phyloP scores from a whole-genome alignment of 352 stramenopile genomes.

The Globisporangium paddicum region DNA sequence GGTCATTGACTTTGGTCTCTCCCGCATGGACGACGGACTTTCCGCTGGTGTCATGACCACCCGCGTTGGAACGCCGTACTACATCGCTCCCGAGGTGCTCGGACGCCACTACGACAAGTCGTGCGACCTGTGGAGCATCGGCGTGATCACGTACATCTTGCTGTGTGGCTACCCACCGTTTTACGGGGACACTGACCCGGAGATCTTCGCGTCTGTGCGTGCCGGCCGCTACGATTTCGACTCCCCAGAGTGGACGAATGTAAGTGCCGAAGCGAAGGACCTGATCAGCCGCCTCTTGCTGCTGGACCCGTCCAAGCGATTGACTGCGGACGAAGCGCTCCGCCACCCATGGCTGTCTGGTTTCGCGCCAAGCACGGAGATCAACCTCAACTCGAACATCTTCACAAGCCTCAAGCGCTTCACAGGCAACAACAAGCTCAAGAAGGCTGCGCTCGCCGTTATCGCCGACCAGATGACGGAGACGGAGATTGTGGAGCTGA shows the following conservation, averaged over 20 bases:
- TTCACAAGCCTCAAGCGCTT: constrained; percentile 86
- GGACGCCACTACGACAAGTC: constrained; percentile 94
- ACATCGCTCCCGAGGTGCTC: constrained; percentile 94
- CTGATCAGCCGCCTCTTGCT: constrained; percentile 93
- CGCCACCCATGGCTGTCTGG: constrained; percentile 84
- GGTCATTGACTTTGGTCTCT: constrained; percentile 99
- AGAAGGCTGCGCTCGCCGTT: constrained; percentile 84
- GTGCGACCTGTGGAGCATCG: constrained; percentile 96
- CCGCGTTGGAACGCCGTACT: constrained; percentile 95
- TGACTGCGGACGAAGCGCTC: constrained; percentile 90
- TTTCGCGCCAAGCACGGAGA: constrained; percentile 62
- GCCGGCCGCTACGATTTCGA: constrained; percentile 82
- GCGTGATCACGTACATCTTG: constrained; percentile 95
- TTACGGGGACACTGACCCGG: constrained; percentile 91
- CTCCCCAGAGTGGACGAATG: constrained; percentile 78
- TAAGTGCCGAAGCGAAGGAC: constrained; percentile 91
- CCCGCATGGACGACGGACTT: constrained; percentile 86
- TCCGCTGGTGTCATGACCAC: constrained; percentile 91
- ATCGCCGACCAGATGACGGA: constrained; percentile 86
- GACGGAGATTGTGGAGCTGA: constrained; percentile 77
- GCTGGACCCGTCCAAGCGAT: constrained; percentile 87
- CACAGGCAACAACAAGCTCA: constrained; percentile 88
- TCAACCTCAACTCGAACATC: constrained; percentile 80
- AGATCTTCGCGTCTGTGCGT: constrained; percentile 86
- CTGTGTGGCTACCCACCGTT: constrained; percentile 96